Evolutionary conservation across 1,284 basidiomycete genomes (phyloP).

Genomic region (Exobasidium rhododendri): DNA sequence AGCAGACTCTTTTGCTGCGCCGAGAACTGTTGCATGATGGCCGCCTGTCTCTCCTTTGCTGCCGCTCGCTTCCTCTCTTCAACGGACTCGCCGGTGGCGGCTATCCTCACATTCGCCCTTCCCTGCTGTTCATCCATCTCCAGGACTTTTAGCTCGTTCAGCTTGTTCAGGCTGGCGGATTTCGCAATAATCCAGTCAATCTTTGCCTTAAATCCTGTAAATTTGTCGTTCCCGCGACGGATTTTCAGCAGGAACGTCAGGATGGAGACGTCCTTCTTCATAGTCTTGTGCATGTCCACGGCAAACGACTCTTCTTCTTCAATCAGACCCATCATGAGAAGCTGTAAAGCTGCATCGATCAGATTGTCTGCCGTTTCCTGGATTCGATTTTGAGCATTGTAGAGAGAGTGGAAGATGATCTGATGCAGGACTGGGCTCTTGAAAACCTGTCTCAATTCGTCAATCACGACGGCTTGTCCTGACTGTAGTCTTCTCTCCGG

Average conservation of each 20-base stretch:
- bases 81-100: constrained; percentile 20
- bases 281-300: constrained; percentile 4
- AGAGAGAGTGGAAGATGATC: constrained; percentile 26
- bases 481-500: constrained; percentile 7
- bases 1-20: constrained; percentile 51
- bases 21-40: constrained; percentile 52
- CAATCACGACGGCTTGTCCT: constrained; percentile 12
- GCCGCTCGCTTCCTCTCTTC: constrained; percentile 41
- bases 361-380: constrained; percentile 85
- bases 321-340: constrained; percentile 40
- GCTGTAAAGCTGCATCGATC: constrained; percentile 79
- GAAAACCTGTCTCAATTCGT: constrained; percentile 20
- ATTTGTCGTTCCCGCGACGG: constrained; percentile 30
- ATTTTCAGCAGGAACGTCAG: constrained; percentile 24
- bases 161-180: constrained; percentile 13
- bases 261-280: constrained; percentile 12
- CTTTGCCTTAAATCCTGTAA: constrained; percentile 38
- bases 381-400: constrained; percentile 61
- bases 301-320: constrained; percentile 32
- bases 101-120: background rate
- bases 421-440: constrained; percentile 26
- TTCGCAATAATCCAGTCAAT: constrained; percentile 41
- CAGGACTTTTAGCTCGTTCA: constrained; percentile 16
- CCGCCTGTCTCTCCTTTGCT: constrained; percentile 48
- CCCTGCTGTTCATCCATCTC: constrained; percentile 2